Percentiles rank a stretch among this genome's conserved stretches.
Evolutionary conservation across 768 basidiomycete species (phyloP).

Genomic region (Astraeus odoratus): DNA sequence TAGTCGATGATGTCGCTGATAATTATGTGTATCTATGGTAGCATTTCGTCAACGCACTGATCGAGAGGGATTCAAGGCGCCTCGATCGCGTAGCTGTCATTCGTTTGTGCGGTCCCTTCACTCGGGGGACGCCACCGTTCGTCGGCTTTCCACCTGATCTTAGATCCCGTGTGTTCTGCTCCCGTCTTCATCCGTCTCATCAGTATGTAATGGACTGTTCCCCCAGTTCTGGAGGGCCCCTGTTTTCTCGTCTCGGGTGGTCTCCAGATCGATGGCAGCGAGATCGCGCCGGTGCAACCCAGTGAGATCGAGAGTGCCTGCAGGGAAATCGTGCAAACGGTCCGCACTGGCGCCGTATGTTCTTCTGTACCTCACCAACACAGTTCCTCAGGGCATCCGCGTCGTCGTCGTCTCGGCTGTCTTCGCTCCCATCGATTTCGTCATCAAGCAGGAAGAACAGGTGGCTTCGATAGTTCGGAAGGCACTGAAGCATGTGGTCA

Average conservation of each 20-base stretch:
- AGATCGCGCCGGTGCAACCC: conserved; percentile 37
- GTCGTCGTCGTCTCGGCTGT: conserved; percentile 41
- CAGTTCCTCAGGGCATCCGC: conserved; percentile 14
- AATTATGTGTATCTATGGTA: conserved; percentile 5
- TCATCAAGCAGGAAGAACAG: conserved; percentile 39
- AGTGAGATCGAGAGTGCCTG: conserved; percentile 41
- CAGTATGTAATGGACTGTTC: not conserved
- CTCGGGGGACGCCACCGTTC: conserved; percentile 51
- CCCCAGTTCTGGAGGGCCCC: conserved; percentile 22
- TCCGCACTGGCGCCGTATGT: conserved; percentile 3
- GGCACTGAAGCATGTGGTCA: conserved; percentile 34
- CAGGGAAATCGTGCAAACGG: conserved; percentile 28
- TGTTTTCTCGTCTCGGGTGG: conserved; percentile 32
- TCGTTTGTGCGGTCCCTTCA: conserved; percentile 55
- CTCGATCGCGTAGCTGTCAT: conserved; percentile 57
- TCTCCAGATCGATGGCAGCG: conserved; percentile 40
- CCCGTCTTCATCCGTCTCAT: not conserved
- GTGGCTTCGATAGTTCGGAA: conserved; percentile 37
- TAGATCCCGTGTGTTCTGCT: conserved; percentile 16
- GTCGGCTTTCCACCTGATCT: conserved; percentile 40
- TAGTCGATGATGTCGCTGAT: conserved; percentile 9
- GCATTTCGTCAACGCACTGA: conserved; percentile 55
- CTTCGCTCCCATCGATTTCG: conserved; percentile 42
- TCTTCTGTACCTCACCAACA: conserved; percentile 4
- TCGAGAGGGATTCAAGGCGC: conserved; percentile 47